phyloP scores from a whole-genome alignment of 257 asterid species.

The Lantana camara region DNA sequence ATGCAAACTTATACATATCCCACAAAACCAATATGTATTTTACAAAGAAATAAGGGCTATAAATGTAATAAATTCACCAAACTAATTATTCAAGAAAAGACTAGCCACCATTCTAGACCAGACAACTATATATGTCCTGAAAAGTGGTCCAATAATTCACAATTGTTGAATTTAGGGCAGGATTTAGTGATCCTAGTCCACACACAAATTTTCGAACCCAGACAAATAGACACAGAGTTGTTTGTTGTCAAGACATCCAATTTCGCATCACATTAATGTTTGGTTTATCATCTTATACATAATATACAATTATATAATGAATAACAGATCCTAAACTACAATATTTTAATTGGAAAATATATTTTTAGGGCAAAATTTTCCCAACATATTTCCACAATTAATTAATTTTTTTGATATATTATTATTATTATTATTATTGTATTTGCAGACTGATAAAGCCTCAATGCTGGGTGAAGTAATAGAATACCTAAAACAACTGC shows the following conservation, averaged over 20 bases:
- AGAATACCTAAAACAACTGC: conserved; percentile 67
- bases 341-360: too few species aligned
- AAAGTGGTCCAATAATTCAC: conserved; percentile 43
- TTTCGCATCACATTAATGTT: conserved; percentile 27
- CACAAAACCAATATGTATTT: too few species aligned
- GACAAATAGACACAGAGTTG: conserved; percentile 42
- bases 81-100: background rate
- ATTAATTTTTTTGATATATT: too few species aligned
- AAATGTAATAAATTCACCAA: too few species aligned
- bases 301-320: too few species aligned
- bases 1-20: background rate
- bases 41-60: too few species aligned
- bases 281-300: background rate
- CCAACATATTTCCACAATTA: too few species aligned
- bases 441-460: conserved; percentile 72
- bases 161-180: conserved; percentile 6
- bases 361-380: too few species aligned
- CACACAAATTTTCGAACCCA: conserved; percentile 24
- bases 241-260: conserved; percentile 38
- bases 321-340: too few species aligned
- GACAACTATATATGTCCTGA: conserved; percentile 1
- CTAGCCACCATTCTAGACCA: background rate
- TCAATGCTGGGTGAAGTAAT: conserved; percentile 88
- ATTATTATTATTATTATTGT: background rate
- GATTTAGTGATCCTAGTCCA: conserved; percentile 42